phyloP scores from a whole-genome alignment of 306 rosid species.

The Malus fusca region DNA sequence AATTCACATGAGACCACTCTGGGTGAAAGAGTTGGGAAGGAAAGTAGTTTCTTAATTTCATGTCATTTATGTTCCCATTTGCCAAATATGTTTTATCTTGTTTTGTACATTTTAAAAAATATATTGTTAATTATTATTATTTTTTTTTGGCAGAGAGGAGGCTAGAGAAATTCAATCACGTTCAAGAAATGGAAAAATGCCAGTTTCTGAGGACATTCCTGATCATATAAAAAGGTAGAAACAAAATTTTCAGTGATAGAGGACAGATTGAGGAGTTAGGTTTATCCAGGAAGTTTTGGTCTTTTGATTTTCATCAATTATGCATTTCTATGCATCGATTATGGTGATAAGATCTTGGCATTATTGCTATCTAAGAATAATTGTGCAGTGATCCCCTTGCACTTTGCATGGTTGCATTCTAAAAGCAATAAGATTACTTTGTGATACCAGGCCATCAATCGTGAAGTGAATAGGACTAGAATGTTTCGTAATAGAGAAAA shows the following conservation, averaged over 20 bases:
- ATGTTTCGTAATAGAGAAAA: not conserved
- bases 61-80: not conserved
- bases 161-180: constrained; percentile 50
- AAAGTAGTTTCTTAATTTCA: not conserved
- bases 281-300: not conserved
- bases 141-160: constrained; percentile 42
- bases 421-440: not conserved
- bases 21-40: not conserved
- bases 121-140: too few species aligned
- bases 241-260: not conserved
- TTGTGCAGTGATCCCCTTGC: not conserved
- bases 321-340: not conserved
- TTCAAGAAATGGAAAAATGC: constrained; percentile 17
- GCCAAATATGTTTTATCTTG: not conserved
- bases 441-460: not conserved
- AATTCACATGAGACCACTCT: not conserved
- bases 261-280: not conserved
- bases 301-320: too few species aligned
- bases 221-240: constrained; percentile 50
- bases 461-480: not conserved
- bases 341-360: not conserved
- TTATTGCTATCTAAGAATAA: not conserved
- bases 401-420: not conserved
- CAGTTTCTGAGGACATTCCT: constrained; percentile 34
- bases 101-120: not conserved